A percentile compares a stretch with the other conserved stretches of the same genome.
Conservation (phyloP, 352 stramenopile species). For the Phytophthora pini region DNA sequence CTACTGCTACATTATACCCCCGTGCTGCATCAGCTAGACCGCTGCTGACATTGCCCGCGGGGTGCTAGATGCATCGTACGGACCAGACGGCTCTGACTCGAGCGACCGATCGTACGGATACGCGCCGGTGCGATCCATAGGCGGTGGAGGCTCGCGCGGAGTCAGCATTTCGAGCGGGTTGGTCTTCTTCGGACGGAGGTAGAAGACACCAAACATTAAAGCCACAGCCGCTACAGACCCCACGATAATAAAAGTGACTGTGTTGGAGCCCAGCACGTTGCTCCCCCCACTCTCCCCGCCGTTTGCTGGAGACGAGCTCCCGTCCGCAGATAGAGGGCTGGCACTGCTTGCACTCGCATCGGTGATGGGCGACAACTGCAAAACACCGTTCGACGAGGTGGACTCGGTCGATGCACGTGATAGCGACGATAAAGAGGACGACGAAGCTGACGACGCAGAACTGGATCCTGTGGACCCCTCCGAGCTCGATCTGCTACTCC, state of each 20-base stretch:
- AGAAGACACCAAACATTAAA: slow-evolving; percentile 42
- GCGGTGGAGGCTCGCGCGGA: slow-evolving; percentile 24
- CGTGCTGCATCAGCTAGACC: slow-evolving; percentile 15
- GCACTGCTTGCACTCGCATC: slow-evolving; percentile 30
- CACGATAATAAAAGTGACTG: slow-evolving; percentile 43
- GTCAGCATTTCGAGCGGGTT: slow-evolving; percentile 32
- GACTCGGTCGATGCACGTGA: slow-evolving; percentile 12
- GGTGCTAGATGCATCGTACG: slow-evolving; percentile 40
- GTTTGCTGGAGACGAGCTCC: slow-evolving; percentile 25
- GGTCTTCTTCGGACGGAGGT: slow-evolving; percentile 35
- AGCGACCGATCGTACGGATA: slow-evolving; percentile 33
- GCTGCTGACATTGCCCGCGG: slow-evolving; percentile 26
- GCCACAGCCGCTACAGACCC: slow-evolving; percentile 33
- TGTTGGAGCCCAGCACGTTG: slow-evolving; percentile 26
- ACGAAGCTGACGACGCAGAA: slow-evolving; percentile 17
- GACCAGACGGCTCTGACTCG: slow-evolving; percentile 29
- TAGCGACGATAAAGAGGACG: slow-evolving; percentile 12
- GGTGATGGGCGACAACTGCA: slow-evolving; percentile 38
- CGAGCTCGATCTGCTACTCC: slow-evolving; percentile 10
- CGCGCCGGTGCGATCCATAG: slow-evolving; percentile 27
- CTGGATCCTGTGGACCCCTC: slow-evolving; percentile 11
- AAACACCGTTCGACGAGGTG: slow-evolving; percentile 21
- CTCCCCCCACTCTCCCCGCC: slow-evolving; percentile 13
- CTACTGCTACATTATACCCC: slow-evolving; percentile 12
- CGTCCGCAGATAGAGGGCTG: slow-evolving; percentile 23